Base-by-base conservation (phyloP, 495 filamentous ascomycete genomes). In the Penicillium lividum region DNA sequence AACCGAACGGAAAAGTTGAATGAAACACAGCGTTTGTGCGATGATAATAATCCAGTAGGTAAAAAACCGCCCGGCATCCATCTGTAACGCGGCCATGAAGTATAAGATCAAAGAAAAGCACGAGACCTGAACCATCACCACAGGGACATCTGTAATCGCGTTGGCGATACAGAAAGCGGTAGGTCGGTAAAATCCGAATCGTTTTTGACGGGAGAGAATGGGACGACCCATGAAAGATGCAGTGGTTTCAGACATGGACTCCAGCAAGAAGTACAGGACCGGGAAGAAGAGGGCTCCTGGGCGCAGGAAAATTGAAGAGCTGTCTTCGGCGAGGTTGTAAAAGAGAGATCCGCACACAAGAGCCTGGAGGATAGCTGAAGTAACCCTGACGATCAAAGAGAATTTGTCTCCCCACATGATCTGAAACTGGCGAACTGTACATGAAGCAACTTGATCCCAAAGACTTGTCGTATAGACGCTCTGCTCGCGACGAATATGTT, bases 161-260 rank as follows among this genome's bases (percentile, higher is more conserved):
- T 92, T 89, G 0, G 89, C 89, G 57, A 92, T 85, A 81, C 88
- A 91, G 10, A 91, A 82, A 1, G 89, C 89, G 0, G 89, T 91
- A 0, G 90, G 90, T 34, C 88, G 81, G 64, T 93, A 88, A 62
- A 92, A 92, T 0, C 88, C 85, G 61, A 90, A 76, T n/a, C 72
- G 67, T 55, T 74, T 76, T 46, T 79, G 76, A 10, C 76, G 76
- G 5, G 74, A 69, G 9, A 77, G 66, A 62, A 77, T 76, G 0
- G 76, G 74, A 25, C 76, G 73, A 4, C 74, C 75, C 72, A 72
- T 77, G 38, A 75, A 75, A 1, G 73, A 71, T 3, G 40, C 69
- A 7, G 71, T 75, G 0, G 72, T 78, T 27, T 78, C 73, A 10
- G 72, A 75, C 57, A 75, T 56, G 1, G 67, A 67, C 28, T 76